These are phyloP conservation scores for Hura crepitans DNA, from an alignment of 441 rosid genomes.

Conservation along the genomic window DNA sequence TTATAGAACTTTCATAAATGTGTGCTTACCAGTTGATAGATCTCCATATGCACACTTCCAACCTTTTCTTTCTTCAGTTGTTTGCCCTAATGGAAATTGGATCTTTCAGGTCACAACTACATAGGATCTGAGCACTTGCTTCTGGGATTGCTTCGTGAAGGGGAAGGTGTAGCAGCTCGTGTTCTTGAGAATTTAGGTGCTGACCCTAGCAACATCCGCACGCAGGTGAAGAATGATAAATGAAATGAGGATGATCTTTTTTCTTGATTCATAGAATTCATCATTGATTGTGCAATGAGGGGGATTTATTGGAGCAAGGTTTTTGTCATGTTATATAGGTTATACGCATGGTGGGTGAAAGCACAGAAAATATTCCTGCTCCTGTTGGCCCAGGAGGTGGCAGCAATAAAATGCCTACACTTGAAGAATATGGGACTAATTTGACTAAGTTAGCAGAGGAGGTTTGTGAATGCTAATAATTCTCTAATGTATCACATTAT, in stretches of 20 bases:
- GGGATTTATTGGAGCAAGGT: too few species aligned
- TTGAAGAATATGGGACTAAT: slow-evolving; percentile 99
- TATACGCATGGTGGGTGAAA: slow-evolving; percentile 96
- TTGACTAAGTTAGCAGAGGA: slow-evolving; percentile 95
- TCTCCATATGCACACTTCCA: too few species aligned
- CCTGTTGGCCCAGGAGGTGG: slow-evolving; percentile 73
- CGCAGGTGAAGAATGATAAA: slow-evolving; percentile 54
- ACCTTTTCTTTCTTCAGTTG: neutral
- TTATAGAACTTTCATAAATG: neutral
- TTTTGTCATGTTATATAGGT: slow-evolving; percentile 56
- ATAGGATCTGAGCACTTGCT: slow-evolving; percentile 98
- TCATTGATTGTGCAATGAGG: neutral
- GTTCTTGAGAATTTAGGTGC: slow-evolving; percentile 94
- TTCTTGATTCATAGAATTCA: neutral
- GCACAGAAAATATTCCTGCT: slow-evolving; percentile 74
- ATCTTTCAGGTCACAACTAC: slow-evolving; percentile 81
- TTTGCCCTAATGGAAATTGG: slow-evolving; percentile 13
- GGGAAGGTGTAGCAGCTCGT: slow-evolving; percentile 99
- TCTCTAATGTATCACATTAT: neutral
- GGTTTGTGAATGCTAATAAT: slow-evolving; percentile 34
- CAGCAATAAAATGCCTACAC: slow-evolving; percentile 88
- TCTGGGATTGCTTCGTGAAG: slow-evolving; percentile 94
- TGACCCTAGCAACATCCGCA: slow-evolving; percentile 86
- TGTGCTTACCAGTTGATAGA: neutral
- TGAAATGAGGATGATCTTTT: neutral